Base-by-base conservation (phyloP, 192 early-diverging fungal genomes). In the Coemansia sp. region DNA sequence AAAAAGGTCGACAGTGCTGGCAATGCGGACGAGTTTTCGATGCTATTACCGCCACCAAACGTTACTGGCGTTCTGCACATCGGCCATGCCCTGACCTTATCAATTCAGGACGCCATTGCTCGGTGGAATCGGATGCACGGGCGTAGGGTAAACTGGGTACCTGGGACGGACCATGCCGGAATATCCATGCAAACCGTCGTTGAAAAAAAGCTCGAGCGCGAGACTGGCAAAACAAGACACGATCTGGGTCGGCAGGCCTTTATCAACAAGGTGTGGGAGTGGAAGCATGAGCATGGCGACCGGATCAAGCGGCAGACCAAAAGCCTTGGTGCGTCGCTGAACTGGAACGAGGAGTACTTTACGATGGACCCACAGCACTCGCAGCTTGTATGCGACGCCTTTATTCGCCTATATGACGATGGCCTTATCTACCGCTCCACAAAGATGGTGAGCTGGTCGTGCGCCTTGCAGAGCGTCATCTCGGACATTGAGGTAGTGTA, bases 141-240 rank as follows among this genome's bases (percentile, higher is more conserved):
- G n/a, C 90, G 93, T 62, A 86, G 86, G 16, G 90, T 94, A 22
- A 87, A 92, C 15, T 99, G 92, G 88, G 88, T 96, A 18, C 97
- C 97, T 3, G 97, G 97, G n/a, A 92, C 90, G 44, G 97, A 99
- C 69, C 97, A 99, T 71, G 97, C 97, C 29, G 97, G 97, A 29
- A 99, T 99, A 64, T 93, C 95, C 34, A 96, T 93, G 13, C 97
- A 99, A 71, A 87, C 95, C 0, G 96, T 99, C 0, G 95, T 99
- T 7, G 97, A 99, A 70, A 94, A 92, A 82, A 87, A 92, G 61
- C 78, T 99, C 52, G 44, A 55, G 53, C 64, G 77, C 15, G 68
- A 80, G 12, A 61, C 37, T 1, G 62, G 84, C 45, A 40, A 88
- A 32, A 91, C 92, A 0, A 82, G 95, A 16, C 94, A 98, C 67